Base-by-base conservation (phyloP, 805 yeast genomes). In the Teunomyces lycoperdinae region DNA sequence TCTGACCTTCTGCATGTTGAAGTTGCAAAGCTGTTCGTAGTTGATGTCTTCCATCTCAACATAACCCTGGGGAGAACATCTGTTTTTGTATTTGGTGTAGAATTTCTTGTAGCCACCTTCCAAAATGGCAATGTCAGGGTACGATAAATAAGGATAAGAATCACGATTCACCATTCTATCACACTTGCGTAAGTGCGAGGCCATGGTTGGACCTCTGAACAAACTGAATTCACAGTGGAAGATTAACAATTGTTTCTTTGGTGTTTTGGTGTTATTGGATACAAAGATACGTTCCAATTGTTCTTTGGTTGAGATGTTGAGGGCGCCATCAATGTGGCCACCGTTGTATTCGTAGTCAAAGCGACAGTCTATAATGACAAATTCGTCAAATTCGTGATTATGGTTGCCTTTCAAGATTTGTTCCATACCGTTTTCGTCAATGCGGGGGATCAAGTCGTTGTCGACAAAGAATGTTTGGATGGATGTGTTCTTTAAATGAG, bases 191-290 rank as follows among this genome's bases (percentile, higher is more conserved):
- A 94, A 75, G 63, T 89, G 90, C 46, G 83, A 74, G 1, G 98
- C 98, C 86, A 94, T 81, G 42, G 85, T 71, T 4, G 99, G 99
- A n/a, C 98, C 96, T 50, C 99, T 76, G 62, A 85, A 89, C 5
- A 95, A 81, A 33, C 95, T 85, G 64, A 89, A 92, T 67, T 94
- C 99, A 68, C 99, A 94, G 67, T 94, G 97, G 72, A 94, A 92
- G 9, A 94, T 76, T 5, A 92, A 64, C 47, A 94, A 69, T 16
- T 73, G 74, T 14, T 71, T 74, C 35, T 56, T 60, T 17, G 31
- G 14, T 14, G 32, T 32, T n/a, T 34, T 14, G 39, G 40, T 9
- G 32, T 44, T 7, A 45, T 48, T 48, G 49, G 54, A 27, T 33
- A 64, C 68, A 53, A 90, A 77, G 42, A 65, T 63, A 33, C 74